phyloP scores from a whole-genome alignment of 2,329 filamentous ascomycete genomes.

The Penicillium paneum region DNA sequence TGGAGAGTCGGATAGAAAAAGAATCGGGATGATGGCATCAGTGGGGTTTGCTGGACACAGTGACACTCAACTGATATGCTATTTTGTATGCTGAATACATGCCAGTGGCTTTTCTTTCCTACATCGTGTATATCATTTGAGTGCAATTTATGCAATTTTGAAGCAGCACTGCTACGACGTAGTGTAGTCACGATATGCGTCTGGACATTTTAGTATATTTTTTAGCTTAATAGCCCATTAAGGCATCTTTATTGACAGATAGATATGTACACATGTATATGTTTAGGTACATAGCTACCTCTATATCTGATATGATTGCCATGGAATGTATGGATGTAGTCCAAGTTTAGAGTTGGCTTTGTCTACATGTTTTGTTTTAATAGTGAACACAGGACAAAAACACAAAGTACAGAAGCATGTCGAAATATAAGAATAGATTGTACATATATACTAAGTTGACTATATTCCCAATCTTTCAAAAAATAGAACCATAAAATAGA shows the following conservation, averaged over 20 bases:
- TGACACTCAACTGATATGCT: constrained; percentile 29
- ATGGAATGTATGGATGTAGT: background rate
- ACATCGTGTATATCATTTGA: constrained; percentile 46
- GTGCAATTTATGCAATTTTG: constrained; percentile 33
- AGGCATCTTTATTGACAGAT: background rate
- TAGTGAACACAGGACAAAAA: background rate
- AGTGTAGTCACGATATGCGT: background rate
- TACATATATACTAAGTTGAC: background rate
- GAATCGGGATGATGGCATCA: constrained; percentile 30
- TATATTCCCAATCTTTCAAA: background rate
- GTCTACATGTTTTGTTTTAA: background rate
- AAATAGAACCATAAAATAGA: background rate
- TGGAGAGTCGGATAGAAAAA: constrained; percentile 35
- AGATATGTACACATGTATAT: background rate
- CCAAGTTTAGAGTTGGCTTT: background rate
- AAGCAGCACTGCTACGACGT: constrained; percentile 13
- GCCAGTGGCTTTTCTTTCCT: constrained; percentile 32
- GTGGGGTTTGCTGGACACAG: constrained; percentile 28
- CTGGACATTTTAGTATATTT: background rate
- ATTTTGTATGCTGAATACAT: constrained; percentile 40
- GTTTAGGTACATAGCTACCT: background rate
- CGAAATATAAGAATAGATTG: background rate
- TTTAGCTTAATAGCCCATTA: background rate
- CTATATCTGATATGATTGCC: background rate
- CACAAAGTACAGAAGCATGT: background rate